Base-by-base conservation (phyloP, 768 basidiomycete species). In the Lactifluus volemus region DNA sequence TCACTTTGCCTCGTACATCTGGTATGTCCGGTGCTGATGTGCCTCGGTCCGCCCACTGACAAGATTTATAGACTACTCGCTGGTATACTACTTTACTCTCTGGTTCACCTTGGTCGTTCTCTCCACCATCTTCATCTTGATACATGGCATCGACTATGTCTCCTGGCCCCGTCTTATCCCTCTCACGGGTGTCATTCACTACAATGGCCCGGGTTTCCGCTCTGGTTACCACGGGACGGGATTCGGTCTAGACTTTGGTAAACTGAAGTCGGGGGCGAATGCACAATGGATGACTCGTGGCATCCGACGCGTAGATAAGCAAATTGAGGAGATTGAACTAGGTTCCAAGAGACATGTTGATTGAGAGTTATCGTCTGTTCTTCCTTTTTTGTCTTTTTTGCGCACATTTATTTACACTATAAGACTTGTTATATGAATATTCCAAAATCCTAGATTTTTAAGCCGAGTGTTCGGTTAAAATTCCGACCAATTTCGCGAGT, bases 61-160 rank as follows among this genome's bases (percentile, higher is more conserved):
- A 2, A 25, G 39, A 41, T 51, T 41, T 48, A 17, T 69, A 95
- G 93, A 90, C 66, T 89, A 91, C 65, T 92, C 92, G 12, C 80
- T 95, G 44, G 75, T 83, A 62, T 94, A 90, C 69, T 93, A 93
- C 73, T 86, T 90, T 73, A 68, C 88, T 68, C 76, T 97, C 45
- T 94, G 94, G 89, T 77, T 89, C 67, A 67, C 78, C 36, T 69
- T 94, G 48, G 74, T 91, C 49, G 70, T 79, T 38, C 65, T 83
- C 54, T 79, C 92, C 12, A 73, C 87, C 60, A 66, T 76, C 49
- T 94, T 89, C 74, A 92, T 98, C 65, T 65, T 86, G 68, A 72
- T 82, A n/a, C 81, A 96, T 72, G 96, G 95, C 41, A 85, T 95
- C 65, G 90, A 93, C 63, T 99, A 97, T 70, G 96, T 99, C 57